A percentile compares a stretch with the other conserved stretches of the same genome.
Conservation (phyloP, 805 yeast species). For the Phaffomyces opuntiae region DNA sequence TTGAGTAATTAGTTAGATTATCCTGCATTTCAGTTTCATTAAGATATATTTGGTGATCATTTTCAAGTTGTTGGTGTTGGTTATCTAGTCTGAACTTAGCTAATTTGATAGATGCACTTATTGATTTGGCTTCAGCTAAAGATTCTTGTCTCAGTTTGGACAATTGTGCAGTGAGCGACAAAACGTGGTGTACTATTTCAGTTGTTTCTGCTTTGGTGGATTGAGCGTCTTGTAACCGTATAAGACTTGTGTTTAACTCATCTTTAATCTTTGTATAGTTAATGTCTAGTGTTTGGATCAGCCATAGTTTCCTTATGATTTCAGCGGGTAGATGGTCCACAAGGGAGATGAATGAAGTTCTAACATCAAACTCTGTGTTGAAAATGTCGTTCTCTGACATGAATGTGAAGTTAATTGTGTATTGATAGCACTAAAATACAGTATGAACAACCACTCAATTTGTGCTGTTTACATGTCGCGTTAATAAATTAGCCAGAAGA, state of each 20-base stretch:
- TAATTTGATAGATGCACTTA: constrained; percentile 16
- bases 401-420: background rate
- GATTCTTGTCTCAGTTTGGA: constrained; percentile 23
- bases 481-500: background rate
- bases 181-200: background rate
- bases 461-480: background rate
- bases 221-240: background rate
- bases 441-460: no score
- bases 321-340: constrained; percentile 39
- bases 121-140: constrained; percentile 23
- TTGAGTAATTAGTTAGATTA: constrained; percentile 10
- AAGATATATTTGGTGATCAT: constrained; percentile 20
- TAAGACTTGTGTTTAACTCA: constrained; percentile 11
- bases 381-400: background rate
- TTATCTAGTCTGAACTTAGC: constrained; percentile 17
- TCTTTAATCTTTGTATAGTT: constrained; percentile 13
- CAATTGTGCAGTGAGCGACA: constrained; percentile 8
- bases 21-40: constrained; percentile 18
- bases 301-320: constrained; percentile 35
- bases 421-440: no score
- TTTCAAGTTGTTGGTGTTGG: constrained; percentile 20
- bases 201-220: background rate
- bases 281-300: constrained; percentile 30
- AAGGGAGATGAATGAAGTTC: constrained; percentile 30
- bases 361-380: constrained; percentile 25